Conservation (phyloP, 352 stramenopile genomes). For the Phytophthora sp. region DNA sequence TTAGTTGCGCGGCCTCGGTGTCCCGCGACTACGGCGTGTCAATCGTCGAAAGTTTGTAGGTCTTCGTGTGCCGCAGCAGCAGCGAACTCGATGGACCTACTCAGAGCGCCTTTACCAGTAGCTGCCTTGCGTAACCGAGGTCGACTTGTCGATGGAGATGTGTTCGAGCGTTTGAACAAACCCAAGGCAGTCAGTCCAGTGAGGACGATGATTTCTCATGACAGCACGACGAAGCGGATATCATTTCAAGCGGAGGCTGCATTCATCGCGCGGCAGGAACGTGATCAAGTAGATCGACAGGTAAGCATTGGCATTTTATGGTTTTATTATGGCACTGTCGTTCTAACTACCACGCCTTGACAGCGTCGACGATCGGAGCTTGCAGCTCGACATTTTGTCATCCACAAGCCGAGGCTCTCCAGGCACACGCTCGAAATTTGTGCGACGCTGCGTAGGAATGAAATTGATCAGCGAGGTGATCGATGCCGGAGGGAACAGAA, state of each 20-base stretch:
- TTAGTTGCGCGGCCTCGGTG: constrained; percentile 23
- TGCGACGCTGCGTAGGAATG: constrained; percentile 12
- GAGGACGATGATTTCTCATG: not conserved
- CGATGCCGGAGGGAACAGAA: constrained; percentile 8
- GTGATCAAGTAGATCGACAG: constrained; percentile 20
- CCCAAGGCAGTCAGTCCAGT: not conserved
- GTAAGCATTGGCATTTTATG: constrained; percentile 4
- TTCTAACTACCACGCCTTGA: constrained; percentile 1
- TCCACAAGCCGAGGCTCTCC: constrained; percentile 40
- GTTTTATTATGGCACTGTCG: not conserved
- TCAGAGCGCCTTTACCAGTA: not conserved
- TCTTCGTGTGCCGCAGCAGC: constrained; percentile 5
- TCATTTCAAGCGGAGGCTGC: constrained; percentile 14
- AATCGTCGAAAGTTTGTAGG: not conserved
- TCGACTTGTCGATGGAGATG: constrained; percentile 9
- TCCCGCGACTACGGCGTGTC: not conserved
- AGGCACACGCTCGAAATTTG: constrained; percentile 37
- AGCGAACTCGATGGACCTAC: not conserved
- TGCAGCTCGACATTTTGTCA: constrained; percentile 14
- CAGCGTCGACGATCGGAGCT: constrained; percentile 11
- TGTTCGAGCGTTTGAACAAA: constrained; percentile 39
- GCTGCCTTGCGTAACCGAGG: not conserved
- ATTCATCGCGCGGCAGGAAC: constrained; percentile 41
- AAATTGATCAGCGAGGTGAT: constrained; percentile 5
- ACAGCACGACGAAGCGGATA: constrained; percentile 2